phyloP scores from a whole-genome alignment of 2,329 filamentous ascomycete species.

The Penicillium sp. region DNA sequence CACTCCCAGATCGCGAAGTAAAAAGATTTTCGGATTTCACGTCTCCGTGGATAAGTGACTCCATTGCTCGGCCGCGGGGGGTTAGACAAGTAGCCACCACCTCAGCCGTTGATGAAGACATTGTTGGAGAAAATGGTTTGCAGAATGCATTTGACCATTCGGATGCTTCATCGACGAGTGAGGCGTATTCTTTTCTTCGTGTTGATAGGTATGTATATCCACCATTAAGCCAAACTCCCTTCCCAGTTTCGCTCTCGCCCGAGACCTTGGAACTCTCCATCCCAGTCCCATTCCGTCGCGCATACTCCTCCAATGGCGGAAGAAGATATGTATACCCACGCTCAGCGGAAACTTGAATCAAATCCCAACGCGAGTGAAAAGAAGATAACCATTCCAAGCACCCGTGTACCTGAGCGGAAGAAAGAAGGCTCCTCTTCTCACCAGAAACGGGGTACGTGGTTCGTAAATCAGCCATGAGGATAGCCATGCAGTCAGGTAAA shows the following conservation, averaged over 20 bases:
- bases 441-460: slow-evolving; percentile 59
- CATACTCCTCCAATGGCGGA: slow-evolving; percentile 61
- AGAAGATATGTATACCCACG: slow-evolving; percentile 29
- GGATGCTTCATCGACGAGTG: slow-evolving; percentile 53
- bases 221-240: slow-evolving; percentile 64
- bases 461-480: slow-evolving; percentile 62
- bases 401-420: slow-evolving; percentile 53
- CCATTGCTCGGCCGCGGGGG: slow-evolving; percentile 49
- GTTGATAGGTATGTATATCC: slow-evolving; percentile 73
- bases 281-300: slow-evolving; percentile 16
- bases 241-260: slow-evolving; percentile 5
- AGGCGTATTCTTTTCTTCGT: slow-evolving; percentile 59
- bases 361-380: slow-evolving; percentile 62
- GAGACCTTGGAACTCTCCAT: background rate
- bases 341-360: background rate
- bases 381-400: slow-evolving; percentile 66
- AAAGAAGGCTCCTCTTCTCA: slow-evolving; percentile 46
- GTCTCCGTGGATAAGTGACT: slow-evolving; percentile 69
- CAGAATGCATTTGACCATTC: slow-evolving; percentile 63
- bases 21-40: slow-evolving; percentile 73
- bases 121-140: slow-evolving; percentile 37
- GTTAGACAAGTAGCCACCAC: slow-evolving; percentile 57
- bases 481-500: slow-evolving; percentile 57
- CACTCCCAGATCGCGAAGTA: slow-evolving; percentile 53
- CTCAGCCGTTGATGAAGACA: slow-evolving; percentile 53